Conservation (phyloP, 371 early-diverging fungal species). For the Parasitella parasitica region DNA sequence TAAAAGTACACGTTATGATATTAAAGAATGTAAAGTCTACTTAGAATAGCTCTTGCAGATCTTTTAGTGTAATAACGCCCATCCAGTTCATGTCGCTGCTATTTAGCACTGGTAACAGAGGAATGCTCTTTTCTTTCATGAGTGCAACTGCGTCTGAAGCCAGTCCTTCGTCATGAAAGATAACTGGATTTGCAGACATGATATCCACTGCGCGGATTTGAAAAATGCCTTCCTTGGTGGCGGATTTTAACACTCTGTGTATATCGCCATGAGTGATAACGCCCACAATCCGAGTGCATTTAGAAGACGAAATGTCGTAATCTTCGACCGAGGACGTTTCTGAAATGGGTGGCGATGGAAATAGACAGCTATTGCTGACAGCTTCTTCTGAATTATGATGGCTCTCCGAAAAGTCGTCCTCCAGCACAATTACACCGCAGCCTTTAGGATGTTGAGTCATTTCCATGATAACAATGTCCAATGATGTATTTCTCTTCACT, state of each 20-base stretch:
- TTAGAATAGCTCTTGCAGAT: constrained; percentile 44
- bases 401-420: constrained; percentile 8
- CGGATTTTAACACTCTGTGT: constrained; percentile 35
- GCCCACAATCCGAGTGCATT: constrained; percentile 25
- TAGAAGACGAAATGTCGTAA: constrained; percentile 6
- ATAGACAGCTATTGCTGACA: neutral
- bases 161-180: constrained; percentile 28
- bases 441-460: constrained; percentile 46
- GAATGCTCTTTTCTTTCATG: constrained; percentile 33
- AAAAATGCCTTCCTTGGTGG: constrained; percentile 36
- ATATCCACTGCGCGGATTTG: constrained; percentile 39
- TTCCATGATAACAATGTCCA: constrained; percentile 48
- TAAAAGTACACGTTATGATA: neutral
- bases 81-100: constrained; percentile 24
- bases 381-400: neutral
- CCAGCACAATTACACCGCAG: constrained; percentile 41
- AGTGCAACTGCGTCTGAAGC: constrained; percentile 38
- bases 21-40: too few species aligned
- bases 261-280: constrained; percentile 49
- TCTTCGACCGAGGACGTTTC: constrained; percentile 19
- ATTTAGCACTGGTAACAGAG: constrained; percentile 41
- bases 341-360: constrained; percentile 33
- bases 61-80: constrained; percentile 46
- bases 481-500: constrained; percentile 24
- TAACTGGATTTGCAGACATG: constrained; percentile 36